Evolutionary conservation across 2,329 filamentous ascomycete species (phyloP).

Genomic region (Aspergillus versicolor): DNA sequence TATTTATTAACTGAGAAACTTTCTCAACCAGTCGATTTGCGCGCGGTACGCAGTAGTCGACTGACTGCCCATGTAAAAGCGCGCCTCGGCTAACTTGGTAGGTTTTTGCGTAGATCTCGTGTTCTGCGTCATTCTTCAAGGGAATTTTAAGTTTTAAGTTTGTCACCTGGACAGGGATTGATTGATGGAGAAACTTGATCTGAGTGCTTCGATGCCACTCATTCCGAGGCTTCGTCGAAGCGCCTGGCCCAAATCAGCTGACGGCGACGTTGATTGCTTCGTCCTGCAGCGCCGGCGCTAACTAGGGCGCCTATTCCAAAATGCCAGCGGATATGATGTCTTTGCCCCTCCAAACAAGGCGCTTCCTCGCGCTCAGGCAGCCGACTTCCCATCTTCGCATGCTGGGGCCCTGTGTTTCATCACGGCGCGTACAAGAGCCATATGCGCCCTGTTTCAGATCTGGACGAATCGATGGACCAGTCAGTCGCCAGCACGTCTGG

Average conservation of each 20-base stretch:
- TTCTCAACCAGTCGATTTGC: background rate
- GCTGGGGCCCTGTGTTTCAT: conserved; percentile 26
- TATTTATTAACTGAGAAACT: background rate
- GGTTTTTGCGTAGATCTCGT: background rate
- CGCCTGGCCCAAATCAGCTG: conserved; percentile 17
- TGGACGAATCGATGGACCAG: conserved; percentile 6
- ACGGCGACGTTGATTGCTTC: conserved; percentile 15
- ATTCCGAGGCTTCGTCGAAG: background rate
- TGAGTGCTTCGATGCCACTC: background rate
- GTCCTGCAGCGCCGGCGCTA: conserved; percentile 20
- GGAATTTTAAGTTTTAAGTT: background rate
- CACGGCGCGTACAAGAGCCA: conserved; percentile 27
- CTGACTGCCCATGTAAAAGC: background rate
- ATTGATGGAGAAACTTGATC: background rate
- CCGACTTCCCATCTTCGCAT: conserved; percentile 2
- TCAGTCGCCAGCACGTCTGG: conserved; percentile 16
- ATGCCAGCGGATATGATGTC: background rate
- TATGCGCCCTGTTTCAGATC: conserved; percentile 25
- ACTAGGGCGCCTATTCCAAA: conserved; percentile 23
- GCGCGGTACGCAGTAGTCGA: background rate
- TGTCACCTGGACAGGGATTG: background rate
- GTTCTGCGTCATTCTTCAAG: background rate
- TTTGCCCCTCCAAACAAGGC: conserved; percentile 14
- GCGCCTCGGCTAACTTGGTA: background rate
- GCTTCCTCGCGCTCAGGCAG: conserved; percentile 4